Conservation (phyloP, 306 rosid genomes). For the Senna tora region DNA sequence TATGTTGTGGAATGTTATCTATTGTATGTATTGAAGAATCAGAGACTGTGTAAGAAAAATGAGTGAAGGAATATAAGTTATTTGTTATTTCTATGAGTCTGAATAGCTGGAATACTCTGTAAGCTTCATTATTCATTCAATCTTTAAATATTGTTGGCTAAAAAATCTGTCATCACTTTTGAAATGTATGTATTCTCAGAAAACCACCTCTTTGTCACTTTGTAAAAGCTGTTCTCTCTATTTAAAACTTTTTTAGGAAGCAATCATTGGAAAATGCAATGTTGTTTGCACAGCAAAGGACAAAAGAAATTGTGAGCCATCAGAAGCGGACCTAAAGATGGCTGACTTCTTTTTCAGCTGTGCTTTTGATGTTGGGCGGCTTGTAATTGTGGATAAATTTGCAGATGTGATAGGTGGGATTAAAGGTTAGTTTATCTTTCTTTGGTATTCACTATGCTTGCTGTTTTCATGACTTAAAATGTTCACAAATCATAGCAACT, state of each 20-base stretch:
- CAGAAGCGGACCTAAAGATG: slow-evolving; percentile 45
- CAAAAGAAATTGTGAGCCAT: slow-evolving; percentile 56
- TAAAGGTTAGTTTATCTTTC: slow-evolving; percentile 50
- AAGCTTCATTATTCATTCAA: background rate
- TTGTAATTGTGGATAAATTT: slow-evolving; percentile 45
- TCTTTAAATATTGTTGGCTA: background rate
- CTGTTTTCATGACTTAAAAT: slow-evolving; percentile 22
- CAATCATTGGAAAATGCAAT: slow-evolving; percentile 58
- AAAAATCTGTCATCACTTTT: slow-evolving; percentile 5
- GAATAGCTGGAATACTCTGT: slow-evolving; percentile 1
- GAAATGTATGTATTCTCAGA: background rate
- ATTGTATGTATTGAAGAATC: slow-evolving; percentile 12
- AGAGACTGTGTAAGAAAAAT: slow-evolving; percentile 5
- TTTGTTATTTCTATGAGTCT: slow-evolving; percentile 13
- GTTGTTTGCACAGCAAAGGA: slow-evolving; percentile 68
- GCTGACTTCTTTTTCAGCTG: slow-evolving; percentile 56
- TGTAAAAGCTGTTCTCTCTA: slow-evolving; percentile 16
- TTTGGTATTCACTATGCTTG: slow-evolving; percentile 8
- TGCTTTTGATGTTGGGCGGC: slow-evolving; percentile 50
- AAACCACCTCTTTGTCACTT: slow-evolving; percentile 13
- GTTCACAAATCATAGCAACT: slow-evolving; percentile 12
- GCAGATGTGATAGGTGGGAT: slow-evolving; percentile 47
- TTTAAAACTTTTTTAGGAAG: slow-evolving; percentile 50
- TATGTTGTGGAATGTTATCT: background rate
- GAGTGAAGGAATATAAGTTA: background rate